Conservation (phyloP, 2,329 filamentous ascomycete species). For the Fusarium annulatum region DNA sequence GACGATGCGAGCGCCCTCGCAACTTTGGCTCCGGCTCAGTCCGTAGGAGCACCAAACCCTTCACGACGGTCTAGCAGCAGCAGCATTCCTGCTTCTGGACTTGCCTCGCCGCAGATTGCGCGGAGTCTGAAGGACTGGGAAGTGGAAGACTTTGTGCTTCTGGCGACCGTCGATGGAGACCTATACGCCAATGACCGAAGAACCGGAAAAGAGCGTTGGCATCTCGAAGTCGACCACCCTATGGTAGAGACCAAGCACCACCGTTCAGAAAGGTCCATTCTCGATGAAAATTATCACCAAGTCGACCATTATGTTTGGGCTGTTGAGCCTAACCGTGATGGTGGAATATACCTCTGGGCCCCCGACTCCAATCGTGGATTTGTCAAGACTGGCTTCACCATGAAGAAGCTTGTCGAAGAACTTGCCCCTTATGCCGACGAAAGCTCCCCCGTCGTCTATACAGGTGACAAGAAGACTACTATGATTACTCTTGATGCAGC, state of each 20-base stretch:
- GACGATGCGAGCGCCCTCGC: conserved; percentile 93
- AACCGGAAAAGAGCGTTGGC: conserved; percentile 87
- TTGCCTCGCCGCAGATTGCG: conserved; percentile 89
- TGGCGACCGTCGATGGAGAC: conserved; percentile 99
- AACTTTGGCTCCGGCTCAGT: conserved; percentile 95
- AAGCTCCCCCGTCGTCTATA: conserved; percentile 85
- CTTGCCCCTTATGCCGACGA: conserved; percentile 80
- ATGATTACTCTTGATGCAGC: conserved; percentile 90
- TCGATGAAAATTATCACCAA: conserved; percentile 68
- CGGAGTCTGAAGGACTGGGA: conserved; percentile 99
- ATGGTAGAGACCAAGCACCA: conserved; percentile 93
- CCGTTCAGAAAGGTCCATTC: conserved; percentile 72
- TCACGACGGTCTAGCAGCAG: conserved; percentile 69
- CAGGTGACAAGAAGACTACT: conserved; percentile 89
- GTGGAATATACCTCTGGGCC: conserved; percentile 86
- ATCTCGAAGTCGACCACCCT: conserved; percentile 82
- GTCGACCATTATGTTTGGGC: conserved; percentile 95
- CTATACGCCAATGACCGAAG: conserved; percentile 91
- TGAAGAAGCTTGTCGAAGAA: conserved; percentile 89
- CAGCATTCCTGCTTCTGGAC: conserved; percentile 69
- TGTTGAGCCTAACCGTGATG: conserved; percentile 89
- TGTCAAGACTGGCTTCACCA: conserved; percentile 75
- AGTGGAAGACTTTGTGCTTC: conserved; percentile 99
- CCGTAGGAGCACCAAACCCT: conserved; percentile 91
- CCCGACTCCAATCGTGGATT: conserved; percentile 70